These are phyloP conservation scores for Monosporozyma aquatica DNA, from an alignment of 805 yeast genomes.

Conservation along the genomic window DNA sequence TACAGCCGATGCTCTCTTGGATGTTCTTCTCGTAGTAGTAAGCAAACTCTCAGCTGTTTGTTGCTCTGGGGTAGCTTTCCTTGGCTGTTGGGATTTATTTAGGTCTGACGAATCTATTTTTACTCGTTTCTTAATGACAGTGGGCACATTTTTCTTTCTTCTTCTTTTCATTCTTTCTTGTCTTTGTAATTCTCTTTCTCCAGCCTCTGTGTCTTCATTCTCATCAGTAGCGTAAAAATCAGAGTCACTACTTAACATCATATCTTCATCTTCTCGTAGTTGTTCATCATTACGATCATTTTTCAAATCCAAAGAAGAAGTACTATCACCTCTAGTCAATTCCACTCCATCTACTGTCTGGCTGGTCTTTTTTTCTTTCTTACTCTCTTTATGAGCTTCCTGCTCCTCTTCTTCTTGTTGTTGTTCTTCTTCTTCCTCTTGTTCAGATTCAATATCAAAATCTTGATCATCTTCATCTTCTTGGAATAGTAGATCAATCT, in stretches of 20 bases:
- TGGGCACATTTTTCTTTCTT: slow-evolving; percentile 18
- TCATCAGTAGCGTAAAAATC: slow-evolving; percentile 34
- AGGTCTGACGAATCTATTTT: slow-evolving; percentile 12
- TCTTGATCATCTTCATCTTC: slow-evolving; percentile 53
- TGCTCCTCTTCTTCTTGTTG: slow-evolving; percentile 13
- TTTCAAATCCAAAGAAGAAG: too few species aligned
- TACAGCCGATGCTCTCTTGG: slow-evolving; percentile 69
- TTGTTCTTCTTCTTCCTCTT: slow-evolving; percentile 20
- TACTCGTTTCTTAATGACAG: slow-evolving; percentile 25
- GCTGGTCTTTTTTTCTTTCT: neutral
- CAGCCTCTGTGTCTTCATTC: slow-evolving; percentile 54
- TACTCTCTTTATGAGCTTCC: slow-evolving; percentile 1
- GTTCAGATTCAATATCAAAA: slow-evolving; percentile 26
- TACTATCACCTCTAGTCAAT: slow-evolving; percentile 5
- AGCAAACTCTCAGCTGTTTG: slow-evolving; percentile 46
- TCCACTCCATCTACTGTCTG: neutral
- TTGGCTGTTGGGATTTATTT: slow-evolving; percentile 6
- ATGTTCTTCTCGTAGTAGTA: slow-evolving; percentile 50
- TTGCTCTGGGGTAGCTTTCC: slow-evolving; percentile 19
- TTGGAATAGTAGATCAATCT: slow-evolving; percentile 59
- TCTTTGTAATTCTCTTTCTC: slow-evolving; percentile 52
- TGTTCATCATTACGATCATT: slow-evolving; percentile 5
- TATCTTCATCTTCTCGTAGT: slow-evolving; percentile 24
- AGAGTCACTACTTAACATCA: slow-evolving; percentile 26
- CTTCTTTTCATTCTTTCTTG: slow-evolving; percentile 29